Conservation (phyloP, 2,329 filamentous ascomycete genomes). For the Monilinia polystroma region DNA sequence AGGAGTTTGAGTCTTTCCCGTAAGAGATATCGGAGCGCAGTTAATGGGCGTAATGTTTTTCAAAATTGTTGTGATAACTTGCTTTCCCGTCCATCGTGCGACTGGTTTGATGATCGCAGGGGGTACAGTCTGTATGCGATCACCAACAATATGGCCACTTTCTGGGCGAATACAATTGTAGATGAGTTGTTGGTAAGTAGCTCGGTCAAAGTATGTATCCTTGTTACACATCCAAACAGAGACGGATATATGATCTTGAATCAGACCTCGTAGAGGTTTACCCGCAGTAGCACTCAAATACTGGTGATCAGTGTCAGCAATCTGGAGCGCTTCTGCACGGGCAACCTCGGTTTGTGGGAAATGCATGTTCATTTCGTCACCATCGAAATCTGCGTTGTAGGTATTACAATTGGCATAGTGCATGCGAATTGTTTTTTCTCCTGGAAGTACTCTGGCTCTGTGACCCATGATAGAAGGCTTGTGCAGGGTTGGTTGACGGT, state of each 20-base stretch:
- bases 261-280: constrained; percentile 89
- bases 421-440: constrained; percentile 98
- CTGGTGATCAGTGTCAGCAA: constrained; percentile 96
- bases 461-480: constrained; percentile 99
- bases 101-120: constrained; percentile 81
- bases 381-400: constrained; percentile 99
- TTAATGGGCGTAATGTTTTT: constrained; percentile 83
- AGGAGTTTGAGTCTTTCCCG: constrained; percentile 74
- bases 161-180: constrained; percentile 89
- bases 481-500: constrained; percentile 94
- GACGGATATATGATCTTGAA: constrained; percentile 97
- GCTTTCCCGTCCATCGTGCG: constrained; percentile 91
- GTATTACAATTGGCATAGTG: constrained; percentile 99
- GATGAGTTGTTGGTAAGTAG: constrained; percentile 89
- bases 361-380: constrained; percentile 99
- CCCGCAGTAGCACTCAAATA: constrained; percentile 93
- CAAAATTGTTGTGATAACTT: constrained; percentile 87
- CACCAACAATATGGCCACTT: constrained; percentile 79
- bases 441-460: constrained; percentile 83
- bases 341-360: constrained; percentile 97
- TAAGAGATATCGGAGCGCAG: constrained; percentile 75
- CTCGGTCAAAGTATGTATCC: constrained; percentile 85
- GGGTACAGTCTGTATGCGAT: constrained; percentile 75
- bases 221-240: constrained; percentile 86
- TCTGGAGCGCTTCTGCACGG: constrained; percentile 84